A percentile compares a stretch with the other conserved stretches of the same genome.
Evolutionary conservation across 1,284 basidiomycete genomes (phyloP).

Genomic region (Schizopora paradoxa): DNA sequence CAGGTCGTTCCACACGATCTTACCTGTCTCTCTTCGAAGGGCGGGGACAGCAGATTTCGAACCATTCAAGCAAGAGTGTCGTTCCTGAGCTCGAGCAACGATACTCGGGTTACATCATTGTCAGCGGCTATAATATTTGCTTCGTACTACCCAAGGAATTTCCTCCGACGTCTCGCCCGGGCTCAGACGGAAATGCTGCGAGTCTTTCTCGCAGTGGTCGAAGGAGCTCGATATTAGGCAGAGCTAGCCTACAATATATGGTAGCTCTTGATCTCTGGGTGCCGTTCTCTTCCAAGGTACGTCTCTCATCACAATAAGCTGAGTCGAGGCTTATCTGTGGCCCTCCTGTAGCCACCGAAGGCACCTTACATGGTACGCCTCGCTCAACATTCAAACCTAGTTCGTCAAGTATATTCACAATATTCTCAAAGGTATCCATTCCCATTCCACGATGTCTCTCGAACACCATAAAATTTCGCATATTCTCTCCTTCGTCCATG

Average conservation of each 20-base stretch:
- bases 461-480: slow-evolving; percentile 65
- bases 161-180: slow-evolving; percentile 33
- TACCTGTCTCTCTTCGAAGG: slow-evolving; percentile 53
- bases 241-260: slow-evolving; percentile 63
- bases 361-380: slow-evolving; percentile 68
- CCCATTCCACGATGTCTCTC: slow-evolving; percentile 72
- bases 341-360: slow-evolving; percentile 42
- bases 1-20: slow-evolving; percentile 50
- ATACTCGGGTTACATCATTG: slow-evolving; percentile 68
- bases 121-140: slow-evolving; percentile 70
- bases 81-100: slow-evolving; percentile 47
- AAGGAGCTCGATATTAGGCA: slow-evolving; percentile 51
- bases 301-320: background rate
- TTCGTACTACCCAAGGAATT: slow-evolving; percentile 72
- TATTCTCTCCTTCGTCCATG: slow-evolving; percentile 50
- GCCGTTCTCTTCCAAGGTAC: slow-evolving; percentile 49
- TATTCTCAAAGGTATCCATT: slow-evolving; percentile 50
- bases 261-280: slow-evolving; percentile 70
- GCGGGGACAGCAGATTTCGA: slow-evolving; percentile 34
- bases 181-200: slow-evolving; percentile 22
- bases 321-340: background rate
- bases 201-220: slow-evolving; percentile 36
- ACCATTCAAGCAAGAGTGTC: slow-evolving; percentile 29
- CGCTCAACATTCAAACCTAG: slow-evolving; percentile 15
- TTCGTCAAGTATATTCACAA: slow-evolving; percentile 1